Conservation (phyloP, 2,329 filamentous ascomycete genomes). For the Lachnellula hyalina region DNA sequence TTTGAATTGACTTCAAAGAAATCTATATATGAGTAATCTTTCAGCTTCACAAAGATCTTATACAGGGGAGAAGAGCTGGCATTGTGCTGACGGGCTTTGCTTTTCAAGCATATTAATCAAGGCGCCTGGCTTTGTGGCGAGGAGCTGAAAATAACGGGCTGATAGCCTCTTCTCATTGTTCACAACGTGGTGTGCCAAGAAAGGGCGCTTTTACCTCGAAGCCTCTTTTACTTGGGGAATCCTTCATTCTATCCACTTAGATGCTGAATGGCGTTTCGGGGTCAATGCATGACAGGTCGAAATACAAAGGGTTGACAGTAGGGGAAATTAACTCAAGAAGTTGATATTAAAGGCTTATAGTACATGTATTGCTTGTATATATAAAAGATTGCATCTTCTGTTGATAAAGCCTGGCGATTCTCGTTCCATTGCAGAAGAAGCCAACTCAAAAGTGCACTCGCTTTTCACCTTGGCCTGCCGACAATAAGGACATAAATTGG, state of each 20-base stretch:
- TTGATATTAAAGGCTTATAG: neutral
- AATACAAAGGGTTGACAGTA: neutral
- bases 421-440: neutral
- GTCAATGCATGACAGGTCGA: neutral
- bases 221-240: neutral
- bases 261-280: neutral
- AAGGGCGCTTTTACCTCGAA: neutral
- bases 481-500: neutral
- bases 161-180: neutral
- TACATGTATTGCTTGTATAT: neutral
- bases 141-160: neutral
- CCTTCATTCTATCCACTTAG: neutral
- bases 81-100: neutral
- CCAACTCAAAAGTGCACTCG: neutral
- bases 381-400: neutral
- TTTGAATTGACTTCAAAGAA: no score
- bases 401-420: neutral
- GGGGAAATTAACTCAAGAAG: neutral
- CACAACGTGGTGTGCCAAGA: neutral
- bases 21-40: no score
- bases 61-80: neutral
- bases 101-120: neutral
- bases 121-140: neutral
- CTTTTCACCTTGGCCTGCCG: neutral
- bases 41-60: no score